Percentiles rank a stretch among this genome's conserved stretches.
These are phyloP conservation scores for Streptanthus diversifolius DNA, from an alignment of 345 rosid species.

Conservation along the genomic window DNA sequence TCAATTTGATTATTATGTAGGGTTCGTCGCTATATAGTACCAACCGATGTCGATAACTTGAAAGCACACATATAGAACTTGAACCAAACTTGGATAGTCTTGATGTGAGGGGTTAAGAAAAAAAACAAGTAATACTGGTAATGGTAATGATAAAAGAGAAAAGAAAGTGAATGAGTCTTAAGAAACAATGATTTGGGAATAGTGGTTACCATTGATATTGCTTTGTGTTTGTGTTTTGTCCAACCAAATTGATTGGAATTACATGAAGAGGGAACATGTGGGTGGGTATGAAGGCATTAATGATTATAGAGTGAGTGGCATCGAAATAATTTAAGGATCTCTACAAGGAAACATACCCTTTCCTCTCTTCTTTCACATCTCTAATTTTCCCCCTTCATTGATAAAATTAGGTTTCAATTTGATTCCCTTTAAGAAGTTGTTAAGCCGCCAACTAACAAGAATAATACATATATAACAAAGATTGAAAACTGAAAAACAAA, in stretches of 20 bases:
- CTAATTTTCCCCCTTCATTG: background rate
- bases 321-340: constrained; percentile 9
- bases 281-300: constrained; percentile 30
- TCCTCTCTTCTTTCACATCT: constrained; percentile 8
- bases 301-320: constrained; percentile 18
- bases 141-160: background rate
- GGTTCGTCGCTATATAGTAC: too few relatives aligned
- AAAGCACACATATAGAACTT: background rate
- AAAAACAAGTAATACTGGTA: background rate
- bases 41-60: background rate
- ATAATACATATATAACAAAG: background rate
- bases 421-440: too few relatives aligned
- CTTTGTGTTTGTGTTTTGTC: constrained; percentile 28
- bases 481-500: background rate
- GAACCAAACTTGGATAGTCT: background rate
- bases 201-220: constrained; percentile 15
- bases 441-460: too few relatives aligned
- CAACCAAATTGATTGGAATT: constrained; percentile 24
- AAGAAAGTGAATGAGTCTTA: constrained; percentile 9
- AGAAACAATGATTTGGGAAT: constrained; percentile 19
- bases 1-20: too few relatives aligned
- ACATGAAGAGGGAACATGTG: constrained; percentile 31
- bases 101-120: background rate
- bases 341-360: constrained; percentile 12
- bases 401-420: background rate